Evolutionary conservation across 345 rosid genomes (phyloP), one percentile per base, ranked within the genome.

Genomic region (Dovyalis caffra): DNA sequence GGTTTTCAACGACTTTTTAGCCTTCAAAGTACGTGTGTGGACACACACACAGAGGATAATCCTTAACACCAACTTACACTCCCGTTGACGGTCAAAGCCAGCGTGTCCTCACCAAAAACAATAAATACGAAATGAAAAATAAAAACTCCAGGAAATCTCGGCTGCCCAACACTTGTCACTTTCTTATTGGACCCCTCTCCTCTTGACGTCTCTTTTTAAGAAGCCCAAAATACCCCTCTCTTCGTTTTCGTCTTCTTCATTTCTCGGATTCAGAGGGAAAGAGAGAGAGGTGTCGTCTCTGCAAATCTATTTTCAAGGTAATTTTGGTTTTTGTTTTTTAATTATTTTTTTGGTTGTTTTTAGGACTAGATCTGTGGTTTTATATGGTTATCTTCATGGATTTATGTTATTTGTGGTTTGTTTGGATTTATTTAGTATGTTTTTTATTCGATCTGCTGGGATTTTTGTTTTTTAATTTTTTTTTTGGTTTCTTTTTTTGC

Each of bases 81-180:
- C 64, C 65, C 26, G 64, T 77, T 78, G 84, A 77, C 80, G 64
- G 84, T 84, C 90, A 83, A 81, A 60, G 68, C 73, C 79, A 72
- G 70, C 86, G 81, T 78, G 83, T 78, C 71, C 28, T 33, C 15
- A 7, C 43, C 1, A 4, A 21, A 64, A 45, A 34, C 20, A 15
- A 51, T 60, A 37, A 74, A 63, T 15, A 4, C 47, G 15, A 40
- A 56, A 56, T 8, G 28, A 56, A 56, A 56, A 56, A 10, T 56
- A 23, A 23, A 9, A 60, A 29, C 15, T 71, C 73, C 71, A 66
- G 76, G 82, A 77, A 78, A 72, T 83, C 81, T 64, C 77, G 69
- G 74, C 66, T 78, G 31, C 29, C 25, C 65, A 64, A 25, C 79
- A 83, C 82, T 20, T 87, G 90, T 83, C 88, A 8, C 0, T 5